A percentile compares a stretch with the other conserved stretches of the same genome.
phyloP scores from a whole-genome alignment of 371 early-diverging fungal species.

The Basidiobolus meristosporus region DNA sequence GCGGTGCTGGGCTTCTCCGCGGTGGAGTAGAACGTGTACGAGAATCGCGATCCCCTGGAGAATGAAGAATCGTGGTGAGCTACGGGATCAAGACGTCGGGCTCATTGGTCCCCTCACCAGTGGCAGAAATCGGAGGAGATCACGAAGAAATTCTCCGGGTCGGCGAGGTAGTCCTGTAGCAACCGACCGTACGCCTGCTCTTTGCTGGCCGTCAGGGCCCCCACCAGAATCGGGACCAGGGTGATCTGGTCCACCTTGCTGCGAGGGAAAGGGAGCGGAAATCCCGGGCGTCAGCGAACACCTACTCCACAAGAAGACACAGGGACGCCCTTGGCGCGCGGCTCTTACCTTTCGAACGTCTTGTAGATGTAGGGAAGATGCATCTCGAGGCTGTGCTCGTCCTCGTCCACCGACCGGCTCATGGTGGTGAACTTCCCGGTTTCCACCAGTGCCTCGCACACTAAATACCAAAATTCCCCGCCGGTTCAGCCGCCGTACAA shows the following conservation, averaged over 20 bases:
- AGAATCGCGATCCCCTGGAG: slow-evolving; percentile 8
- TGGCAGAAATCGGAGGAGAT: slow-evolving; percentile 94
- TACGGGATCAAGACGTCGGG: neutral
- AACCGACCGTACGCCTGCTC: slow-evolving; percentile 44
- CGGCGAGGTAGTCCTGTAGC: slow-evolving; percentile 42
- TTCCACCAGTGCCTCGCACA: slow-evolving; percentile 24
- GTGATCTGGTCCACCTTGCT: slow-evolving; percentile 27
- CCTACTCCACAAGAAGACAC: no score
- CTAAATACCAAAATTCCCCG: slow-evolving; percentile 11
- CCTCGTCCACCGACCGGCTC: slow-evolving; percentile 48
- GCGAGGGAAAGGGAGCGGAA: no score
- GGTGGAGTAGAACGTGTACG: slow-evolving; percentile 6
- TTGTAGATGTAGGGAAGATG: slow-evolving; percentile 75
- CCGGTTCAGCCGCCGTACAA: neutral
- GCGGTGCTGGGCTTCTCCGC: slow-evolving; percentile 3
- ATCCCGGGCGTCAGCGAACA: no score
- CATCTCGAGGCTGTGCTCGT: slow-evolving; percentile 93
- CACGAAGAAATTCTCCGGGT: slow-evolving; percentile 55
- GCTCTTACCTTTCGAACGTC: slow-evolving; percentile 38
- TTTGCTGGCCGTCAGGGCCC: slow-evolving; percentile 25
- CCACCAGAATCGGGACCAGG: slow-evolving; percentile 80
- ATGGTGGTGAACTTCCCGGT: slow-evolving; percentile 48
- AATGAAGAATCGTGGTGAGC: neutral
- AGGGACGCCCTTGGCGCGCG: no score
- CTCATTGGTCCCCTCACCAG: slow-evolving; percentile 27